phyloP scores from a whole-genome alignment of 2,329 filamentous ascomycete species.

The Fusarium haematococcum region DNA sequence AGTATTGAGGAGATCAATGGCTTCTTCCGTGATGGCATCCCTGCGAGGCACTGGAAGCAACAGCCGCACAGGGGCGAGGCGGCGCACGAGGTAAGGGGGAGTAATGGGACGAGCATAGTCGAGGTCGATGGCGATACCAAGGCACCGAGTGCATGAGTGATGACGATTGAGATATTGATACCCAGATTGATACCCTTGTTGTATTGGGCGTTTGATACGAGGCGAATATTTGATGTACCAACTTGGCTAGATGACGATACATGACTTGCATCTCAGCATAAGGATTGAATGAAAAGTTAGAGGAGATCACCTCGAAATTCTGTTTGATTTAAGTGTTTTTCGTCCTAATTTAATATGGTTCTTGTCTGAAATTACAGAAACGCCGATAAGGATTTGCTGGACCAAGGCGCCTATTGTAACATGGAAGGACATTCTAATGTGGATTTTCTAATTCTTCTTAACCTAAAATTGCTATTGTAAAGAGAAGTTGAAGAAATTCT shows the following conservation, averaged over 20 bases:
- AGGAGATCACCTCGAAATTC: neutral
- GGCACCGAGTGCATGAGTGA: neutral
- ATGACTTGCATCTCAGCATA: neutral
- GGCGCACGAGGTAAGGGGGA: conserved; percentile 1
- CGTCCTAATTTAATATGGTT: neutral
- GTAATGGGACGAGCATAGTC: neutral
- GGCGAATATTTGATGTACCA: neutral
- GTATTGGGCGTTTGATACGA: neutral
- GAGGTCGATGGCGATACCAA: neutral
- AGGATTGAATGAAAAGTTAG: neutral
- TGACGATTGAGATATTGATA: neutral
- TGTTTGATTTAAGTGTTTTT: neutral
- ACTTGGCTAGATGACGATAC: neutral
- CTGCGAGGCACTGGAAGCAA: conserved; percentile 43
- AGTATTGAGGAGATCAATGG: conserved; percentile 47
- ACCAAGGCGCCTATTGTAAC: neutral
- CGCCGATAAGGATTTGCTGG: neutral
- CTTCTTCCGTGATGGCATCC: conserved; percentile 43
- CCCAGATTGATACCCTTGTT: neutral
- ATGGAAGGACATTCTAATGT: neutral
- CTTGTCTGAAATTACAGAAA: neutral
- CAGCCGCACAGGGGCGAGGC: conserved; percentile 28
- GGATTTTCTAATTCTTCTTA: neutral
- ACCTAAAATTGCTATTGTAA: neutral
- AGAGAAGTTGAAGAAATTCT: neutral